These are phyloP conservation scores for Chrysanthemum makinoi DNA, from an alignment of 129 eudicot genomes.

Conservation along the genomic window DNA sequence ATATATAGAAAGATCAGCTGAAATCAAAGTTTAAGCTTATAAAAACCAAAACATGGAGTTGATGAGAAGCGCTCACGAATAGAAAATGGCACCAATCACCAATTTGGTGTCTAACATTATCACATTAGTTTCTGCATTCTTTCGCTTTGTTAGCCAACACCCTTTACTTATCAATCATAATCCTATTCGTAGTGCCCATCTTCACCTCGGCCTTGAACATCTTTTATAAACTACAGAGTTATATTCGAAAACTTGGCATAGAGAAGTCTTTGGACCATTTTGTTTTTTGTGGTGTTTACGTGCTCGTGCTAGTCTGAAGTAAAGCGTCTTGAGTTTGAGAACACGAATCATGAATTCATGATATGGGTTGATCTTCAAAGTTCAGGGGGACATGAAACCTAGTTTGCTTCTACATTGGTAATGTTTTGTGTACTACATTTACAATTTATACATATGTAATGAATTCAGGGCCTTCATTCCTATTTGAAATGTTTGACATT, in stretches of 20 bases:
- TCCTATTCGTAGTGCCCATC: slow-evolving; percentile 3
- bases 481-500: neutral
- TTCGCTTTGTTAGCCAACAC: neutral
- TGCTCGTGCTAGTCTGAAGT: neutral
- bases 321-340: neutral
- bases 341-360: neutral
- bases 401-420: neutral
- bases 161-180: neutral
- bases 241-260: neutral
- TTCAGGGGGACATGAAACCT: neutral
- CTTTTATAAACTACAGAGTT: too few species aligned
- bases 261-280: neutral
- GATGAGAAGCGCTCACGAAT: neutral
- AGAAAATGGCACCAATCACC: slow-evolving; percentile 16
- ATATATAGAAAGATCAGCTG: too few species aligned
- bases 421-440: neutral
- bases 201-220: neutral
- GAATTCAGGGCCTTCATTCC: neutral
- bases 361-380: neutral
- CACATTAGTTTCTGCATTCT: slow-evolving; percentile 10
- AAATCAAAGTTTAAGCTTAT: neutral
- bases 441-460: neutral
- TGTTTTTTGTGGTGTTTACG: neutral
- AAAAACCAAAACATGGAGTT: neutral
- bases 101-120: neutral